phyloP scores from a whole-genome alignment of 306 rosid species.

The Macrotyloma uniflorum region DNA sequence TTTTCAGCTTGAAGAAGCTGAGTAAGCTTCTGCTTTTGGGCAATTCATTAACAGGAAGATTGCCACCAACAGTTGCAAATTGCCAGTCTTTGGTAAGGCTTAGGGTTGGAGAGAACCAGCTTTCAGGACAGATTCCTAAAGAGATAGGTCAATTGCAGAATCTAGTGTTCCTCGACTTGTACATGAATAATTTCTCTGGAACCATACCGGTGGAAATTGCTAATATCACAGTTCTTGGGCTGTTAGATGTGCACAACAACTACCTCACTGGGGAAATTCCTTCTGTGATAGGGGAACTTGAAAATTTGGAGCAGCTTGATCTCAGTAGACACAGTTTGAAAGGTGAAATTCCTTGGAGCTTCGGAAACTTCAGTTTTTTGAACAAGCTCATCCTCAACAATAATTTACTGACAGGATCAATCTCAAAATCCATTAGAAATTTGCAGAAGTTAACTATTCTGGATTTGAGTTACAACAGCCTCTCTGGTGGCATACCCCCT shows the following conservation, averaged over 20 bases:
- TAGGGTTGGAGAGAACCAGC: slow-evolving; percentile 92
- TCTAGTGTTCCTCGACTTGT: slow-evolving; percentile 88
- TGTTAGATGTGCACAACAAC: slow-evolving; percentile 83
- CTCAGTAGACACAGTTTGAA: slow-evolving; percentile 78
- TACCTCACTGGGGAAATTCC: slow-evolving; percentile 79
- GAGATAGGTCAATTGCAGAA: slow-evolving; percentile 86
- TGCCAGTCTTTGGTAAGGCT: slow-evolving; percentile 83
- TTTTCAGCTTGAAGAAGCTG: slow-evolving; percentile 82
- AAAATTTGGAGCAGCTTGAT: slow-evolving; percentile 92
- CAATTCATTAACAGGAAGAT: slow-evolving; percentile 74
- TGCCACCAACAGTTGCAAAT: slow-evolving; percentile 69
- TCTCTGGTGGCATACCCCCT: slow-evolving; percentile 67
- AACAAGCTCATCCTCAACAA: slow-evolving; percentile 88
- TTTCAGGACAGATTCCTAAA: slow-evolving; percentile 84
- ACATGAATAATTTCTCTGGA: slow-evolving; percentile 88
- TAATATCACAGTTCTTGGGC: slow-evolving; percentile 86
- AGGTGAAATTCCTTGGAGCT: slow-evolving; percentile 78
- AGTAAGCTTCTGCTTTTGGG: slow-evolving; percentile 97
- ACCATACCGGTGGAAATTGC: slow-evolving; percentile 79
- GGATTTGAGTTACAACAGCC: slow-evolving; percentile 85
- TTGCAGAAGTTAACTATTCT: slow-evolving; percentile 81
- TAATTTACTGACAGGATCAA: slow-evolving; percentile 69
- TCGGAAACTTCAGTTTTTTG: no score
- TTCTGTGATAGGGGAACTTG: slow-evolving; percentile 71
- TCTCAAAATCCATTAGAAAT: slow-evolving; percentile 69